Evolutionary conservation across 1,284 basidiomycete genomes (phyloP).

Genomic region (Neotropicomus parvogracilis): DNA sequence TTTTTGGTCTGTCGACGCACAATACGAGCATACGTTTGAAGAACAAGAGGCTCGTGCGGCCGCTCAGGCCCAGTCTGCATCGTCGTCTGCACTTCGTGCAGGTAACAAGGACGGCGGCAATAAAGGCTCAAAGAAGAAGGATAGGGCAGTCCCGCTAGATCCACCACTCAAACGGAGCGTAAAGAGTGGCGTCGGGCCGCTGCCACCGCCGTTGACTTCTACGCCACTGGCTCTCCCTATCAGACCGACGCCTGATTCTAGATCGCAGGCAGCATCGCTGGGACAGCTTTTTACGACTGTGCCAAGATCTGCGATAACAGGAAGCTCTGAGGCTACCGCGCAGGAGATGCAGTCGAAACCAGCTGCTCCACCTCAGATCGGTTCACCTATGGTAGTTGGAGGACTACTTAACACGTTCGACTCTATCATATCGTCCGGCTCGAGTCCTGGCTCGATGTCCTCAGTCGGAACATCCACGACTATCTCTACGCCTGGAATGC

Average conservation of each 20-base stretch:
- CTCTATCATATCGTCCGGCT: constrained; percentile 3
- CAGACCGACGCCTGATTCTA: constrained; percentile 13
- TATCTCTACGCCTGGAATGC: not conserved
- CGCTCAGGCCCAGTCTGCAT: constrained; percentile 22
- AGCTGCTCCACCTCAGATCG: constrained; percentile 1
- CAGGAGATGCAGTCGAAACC: constrained; percentile 8
- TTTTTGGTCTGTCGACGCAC: constrained; percentile 84
- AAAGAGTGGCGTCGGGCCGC: constrained; percentile 51
- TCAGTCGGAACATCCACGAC: constrained; percentile 1
- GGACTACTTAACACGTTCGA: not conserved
- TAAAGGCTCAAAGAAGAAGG: constrained; percentile 47
- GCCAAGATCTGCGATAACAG: not conserved
- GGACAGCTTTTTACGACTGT: constrained; percentile 11
- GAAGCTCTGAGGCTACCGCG: not conserved
- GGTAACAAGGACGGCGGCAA: constrained; percentile 32
- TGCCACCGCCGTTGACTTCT: constrained; percentile 65
- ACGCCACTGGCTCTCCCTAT: constrained; percentile 45
- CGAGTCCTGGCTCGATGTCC: not conserved
- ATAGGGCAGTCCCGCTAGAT: constrained; percentile 47
- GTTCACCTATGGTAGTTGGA: not conserved
- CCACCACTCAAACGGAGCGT: constrained; percentile 64
- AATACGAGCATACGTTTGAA: constrained; percentile 61
- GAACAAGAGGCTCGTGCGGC: constrained; percentile 61
- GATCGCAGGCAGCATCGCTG: not conserved
- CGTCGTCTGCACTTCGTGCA: constrained; percentile 5